Evolutionary conservation across 1,284 basidiomycete species (phyloP), one percentile per base, ranked within the genome.

Genomic region (Quambalaria eucalypti): DNA sequence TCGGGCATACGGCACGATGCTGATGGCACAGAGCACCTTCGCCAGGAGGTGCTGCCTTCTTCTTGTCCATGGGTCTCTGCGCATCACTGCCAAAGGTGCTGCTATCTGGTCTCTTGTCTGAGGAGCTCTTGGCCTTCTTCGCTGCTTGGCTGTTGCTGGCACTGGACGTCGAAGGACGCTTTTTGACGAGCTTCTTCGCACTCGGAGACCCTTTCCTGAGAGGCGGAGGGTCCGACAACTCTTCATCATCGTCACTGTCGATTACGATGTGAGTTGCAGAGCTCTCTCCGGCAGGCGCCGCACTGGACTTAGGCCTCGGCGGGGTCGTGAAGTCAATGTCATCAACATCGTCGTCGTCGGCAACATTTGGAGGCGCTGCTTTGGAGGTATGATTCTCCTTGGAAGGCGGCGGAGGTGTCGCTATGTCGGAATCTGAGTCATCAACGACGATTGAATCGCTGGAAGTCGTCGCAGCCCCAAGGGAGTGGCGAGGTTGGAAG

Each of bases 11-110:
- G 2, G 33, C 23, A 19, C 52, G n/a, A 36, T 54, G 52, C 51
- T 54, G 52, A 28, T 54, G 52, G 29, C 52, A 54, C n/a, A 54
- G 39, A 2, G 26, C 9, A 4, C 28, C 28, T n/a, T 53, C 51
- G 10, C 51, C 51, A 19, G 21, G 25, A 12, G 25, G 21, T 14
- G 42, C 42, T 23, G 25, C 12, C 42, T 46, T 46, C 42, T 26
- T 46, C 42, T 12, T 46, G 16, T 46, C 21, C 25, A 12, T 26
- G 4, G 5, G 4, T 12, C 25, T 21, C 19, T 46, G 4, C 14
- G 42, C 14, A 46, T 5, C 5, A 4, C 4, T 21, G 10, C 10
- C 21, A n/a, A 21, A 39, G 36, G 36, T 39, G 5, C 36, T 21
- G 3, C 16, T 4, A 10, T 21, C 21, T n/a, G n/a, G n/a, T 14